These are phyloP conservation scores for Epicoccum nigrum DNA, from an alignment of 2,329 filamentous ascomycete species.

Conservation along the genomic window DNA sequence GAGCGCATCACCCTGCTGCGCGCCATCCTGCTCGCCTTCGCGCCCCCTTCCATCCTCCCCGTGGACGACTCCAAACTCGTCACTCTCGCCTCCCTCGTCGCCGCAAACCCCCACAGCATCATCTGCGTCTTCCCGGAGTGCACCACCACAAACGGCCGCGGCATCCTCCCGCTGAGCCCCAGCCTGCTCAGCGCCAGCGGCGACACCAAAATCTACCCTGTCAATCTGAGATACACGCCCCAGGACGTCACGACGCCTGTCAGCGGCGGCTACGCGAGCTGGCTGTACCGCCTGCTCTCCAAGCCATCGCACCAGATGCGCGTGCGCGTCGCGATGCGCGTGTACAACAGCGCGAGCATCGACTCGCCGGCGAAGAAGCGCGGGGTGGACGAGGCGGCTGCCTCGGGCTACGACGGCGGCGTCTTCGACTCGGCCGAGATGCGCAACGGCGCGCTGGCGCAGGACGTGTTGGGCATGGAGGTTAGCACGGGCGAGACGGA, in stretches of 20 bases:
- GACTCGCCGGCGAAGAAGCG: constrained; percentile 22
- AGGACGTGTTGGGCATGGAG: constrained; percentile 26
- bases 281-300: constrained; percentile 85
- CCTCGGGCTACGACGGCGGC: constrained; percentile 39
- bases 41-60: constrained; percentile 56
- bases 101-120: constrained; percentile 72
- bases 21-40: constrained; percentile 76
- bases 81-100: constrained; percentile 59
- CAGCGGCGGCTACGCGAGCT: constrained; percentile 72
- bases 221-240: constrained; percentile 88
- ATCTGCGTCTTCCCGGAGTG: constrained; percentile 92
- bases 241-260: constrained; percentile 90
- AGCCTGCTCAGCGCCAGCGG: constrained; percentile 72
- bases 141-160: constrained; percentile 91
- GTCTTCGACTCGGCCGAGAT: constrained; percentile 41
- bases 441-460: constrained; percentile 22
- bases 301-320: constrained; percentile 87
- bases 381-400: constrained; percentile 16
- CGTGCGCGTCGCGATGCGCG: constrained; percentile 83
- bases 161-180: constrained; percentile 82
- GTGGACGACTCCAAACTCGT: constrained; percentile 42
- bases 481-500: constrained; percentile 15
- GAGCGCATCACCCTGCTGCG: constrained; percentile 76
- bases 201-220: constrained; percentile 80
- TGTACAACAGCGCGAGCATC: constrained; percentile 51